These are phyloP conservation scores for Prunus armeniaca DNA, from an alignment of 306 rosid species.

Conservation along the genomic window DNA sequence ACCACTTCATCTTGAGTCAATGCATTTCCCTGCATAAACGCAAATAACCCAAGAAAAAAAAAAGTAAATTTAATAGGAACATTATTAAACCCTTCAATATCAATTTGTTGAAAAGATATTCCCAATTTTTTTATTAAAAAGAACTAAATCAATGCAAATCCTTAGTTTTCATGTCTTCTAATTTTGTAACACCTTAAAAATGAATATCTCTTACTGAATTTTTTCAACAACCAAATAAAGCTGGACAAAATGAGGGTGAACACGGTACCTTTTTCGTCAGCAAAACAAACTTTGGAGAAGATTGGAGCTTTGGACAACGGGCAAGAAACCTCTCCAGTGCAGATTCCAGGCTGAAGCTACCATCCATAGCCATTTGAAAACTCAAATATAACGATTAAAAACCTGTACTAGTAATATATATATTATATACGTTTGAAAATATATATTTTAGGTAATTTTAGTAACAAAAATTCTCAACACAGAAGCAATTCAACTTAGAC, in stretches of 20 bases:
- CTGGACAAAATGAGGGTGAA: neutral
- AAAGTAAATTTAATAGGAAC: neutral
- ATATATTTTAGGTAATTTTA: neutral
- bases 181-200: neutral
- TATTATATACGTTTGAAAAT: neutral
- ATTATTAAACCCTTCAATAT: neutral
- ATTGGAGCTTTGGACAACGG: slow-evolving; percentile 69
- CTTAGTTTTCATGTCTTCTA: neutral
- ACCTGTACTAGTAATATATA: neutral
- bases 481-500: neutral
- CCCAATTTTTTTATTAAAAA: too few relatives aligned
- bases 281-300: slow-evolving; percentile 32
- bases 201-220: neutral
- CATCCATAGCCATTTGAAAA: slow-evolving; percentile 61
- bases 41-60: neutral
- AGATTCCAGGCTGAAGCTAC: slow-evolving; percentile 54
- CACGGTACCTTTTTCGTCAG: slow-evolving; percentile 38
- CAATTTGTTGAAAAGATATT: neutral
- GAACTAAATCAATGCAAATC: too few relatives aligned
- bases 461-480: neutral
- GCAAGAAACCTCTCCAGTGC: slow-evolving; percentile 61
- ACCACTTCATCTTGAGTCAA: slow-evolving; percentile 68
- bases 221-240: neutral
- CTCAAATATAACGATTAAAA: neutral
- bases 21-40: slow-evolving; percentile 39